Base-by-base conservation (phyloP, 225 moss, liverwort and hornwort species). In the Pseudisothecium myosuroides region DNA sequence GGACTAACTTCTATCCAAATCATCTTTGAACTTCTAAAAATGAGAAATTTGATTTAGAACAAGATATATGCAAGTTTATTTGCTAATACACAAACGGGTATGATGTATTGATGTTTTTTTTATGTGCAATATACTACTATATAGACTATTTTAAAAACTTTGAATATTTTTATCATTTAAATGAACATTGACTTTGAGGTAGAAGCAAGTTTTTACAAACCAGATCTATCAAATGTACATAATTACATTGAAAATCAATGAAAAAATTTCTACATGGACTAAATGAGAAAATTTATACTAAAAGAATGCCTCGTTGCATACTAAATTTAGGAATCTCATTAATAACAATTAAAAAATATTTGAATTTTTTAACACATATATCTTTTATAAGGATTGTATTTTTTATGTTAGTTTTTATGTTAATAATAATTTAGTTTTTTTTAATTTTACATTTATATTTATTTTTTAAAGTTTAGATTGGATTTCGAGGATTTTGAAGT, bases 401-500 rank as follows among this genome's bases (percentile, higher is more conserved):
- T 37, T 68, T 10, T 1, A n/a, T 68, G 0, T 68, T 22, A 21
- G 7, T 67, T 37, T 68, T 10, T 1, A n/a, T 68, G 0, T 68
- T 22, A 21, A 12, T n/a, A 7, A 68, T n/a, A 6, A 6, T 67
- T 65, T 65, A 36, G 6, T 32, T 17, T 65, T 65, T 5, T 5
- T 6, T 67, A 20, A 67, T 37, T 68, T n/a, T n/a, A 36, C 7
- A n/a, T 68, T n/a, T 21, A 17, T 18, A 4, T 65, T 34, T 34
- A 65, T 31, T 3, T 32, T 32, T 16, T 6, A n/a, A 68, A 68
- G n/a, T 21, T 68, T 21, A 22, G 12, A n/a, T 11, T 68, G 4
- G 0, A 0, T 68, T n/a, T 22, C 1, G 6, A 12, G 2, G 4
- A 22, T 18, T 67, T 68, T 12, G 2, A 23, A 68, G 7, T 67